Evolutionary conservation across 2,329 filamentous ascomycete genomes (phyloP), one percentile per base, ranked within the genome.

Genomic region (Fusarium sulawesiense): DNA sequence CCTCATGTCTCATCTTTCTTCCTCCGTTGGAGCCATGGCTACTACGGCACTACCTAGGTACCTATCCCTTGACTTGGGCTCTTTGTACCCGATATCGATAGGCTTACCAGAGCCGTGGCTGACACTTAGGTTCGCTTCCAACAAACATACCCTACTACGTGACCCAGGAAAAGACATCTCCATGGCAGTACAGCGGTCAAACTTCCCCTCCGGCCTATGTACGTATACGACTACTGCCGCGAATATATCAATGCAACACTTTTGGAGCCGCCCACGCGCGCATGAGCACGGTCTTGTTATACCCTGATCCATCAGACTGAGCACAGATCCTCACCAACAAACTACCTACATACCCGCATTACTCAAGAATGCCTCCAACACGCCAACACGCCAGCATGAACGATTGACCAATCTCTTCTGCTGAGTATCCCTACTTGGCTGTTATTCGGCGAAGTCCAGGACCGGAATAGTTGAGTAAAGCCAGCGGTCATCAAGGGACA

Each of bases 171-270:
- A 57, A 45, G 53, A 27, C 40, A 51, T 61, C 37, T 45, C 48
- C 47, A 58, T 56, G 58, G 27, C 29, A 16, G 44, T 30, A 44
- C n/a, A 40, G 40, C 59, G 50, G 63, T 45, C 67, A 64, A 58
- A 48, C 29, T 44, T 29, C 47, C 41, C 42, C 27, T 40, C 53
- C 13, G 23, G 27, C 34, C 56, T 55, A 37, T 37, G 34, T 37
- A 6, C 11, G 11, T 44, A 54, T 62, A 50, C 54, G 40, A 54
- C 32, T 34, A 45, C 54, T 42, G 42, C 32, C 30, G 44, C 41
- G 40, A 44, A 40, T 41, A 16, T 7, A 37, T n/a, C 34, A 51
- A 34, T 32, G 30, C 37, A 44, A 62, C 23, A 25, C 42, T 59
- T 56, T 47, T 34, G 34, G 9, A 46, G 49, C 20, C 29, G 32